These are phyloP conservation scores for Phalaenopsis hybrid DNA, from an alignment of 116 monocot genomes.

Conservation along the genomic window DNA sequence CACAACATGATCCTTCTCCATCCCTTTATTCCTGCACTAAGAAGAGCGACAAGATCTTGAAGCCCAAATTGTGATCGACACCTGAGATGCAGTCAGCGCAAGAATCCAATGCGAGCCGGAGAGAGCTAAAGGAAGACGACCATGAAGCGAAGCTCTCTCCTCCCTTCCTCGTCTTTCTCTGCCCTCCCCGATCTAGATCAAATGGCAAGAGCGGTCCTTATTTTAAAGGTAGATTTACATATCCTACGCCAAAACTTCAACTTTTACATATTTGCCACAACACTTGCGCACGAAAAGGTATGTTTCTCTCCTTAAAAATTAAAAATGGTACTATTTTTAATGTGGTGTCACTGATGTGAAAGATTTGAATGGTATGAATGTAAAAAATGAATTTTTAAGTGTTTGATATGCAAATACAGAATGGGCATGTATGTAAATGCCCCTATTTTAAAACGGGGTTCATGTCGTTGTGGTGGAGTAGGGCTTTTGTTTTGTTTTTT, in stretches of 20 bases:
- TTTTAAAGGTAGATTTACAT: too few species aligned
- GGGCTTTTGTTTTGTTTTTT: constrained; percentile 14
- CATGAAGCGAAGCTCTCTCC: neutral
- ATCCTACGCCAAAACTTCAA: too few species aligned
- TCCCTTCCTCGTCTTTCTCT: constrained; percentile 6
- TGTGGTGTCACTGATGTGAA: too few species aligned
- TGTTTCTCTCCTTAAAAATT: too few species aligned
- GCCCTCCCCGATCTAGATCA: neutral
- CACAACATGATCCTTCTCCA: constrained; percentile 15
- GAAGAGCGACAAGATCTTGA: constrained; percentile 3
- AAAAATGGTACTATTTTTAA: too few species aligned
- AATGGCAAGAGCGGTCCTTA: neutral
- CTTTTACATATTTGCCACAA: too few species aligned
- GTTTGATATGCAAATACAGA: too few species aligned
- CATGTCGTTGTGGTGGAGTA: neutral
- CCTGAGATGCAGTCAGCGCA: neutral
- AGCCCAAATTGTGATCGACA: neutral
- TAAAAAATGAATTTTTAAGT: too few species aligned
- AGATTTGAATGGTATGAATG: too few species aligned
- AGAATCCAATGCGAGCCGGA: neutral
- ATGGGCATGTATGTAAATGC: too few species aligned
- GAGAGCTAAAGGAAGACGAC: constrained; percentile 5
- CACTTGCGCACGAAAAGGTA: too few species aligned
- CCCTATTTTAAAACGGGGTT: neutral
- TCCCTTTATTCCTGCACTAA: neutral